phyloP scores from a whole-genome alignment of 2,329 filamentous ascomycete genomes.

The Exophiala viscosa region DNA sequence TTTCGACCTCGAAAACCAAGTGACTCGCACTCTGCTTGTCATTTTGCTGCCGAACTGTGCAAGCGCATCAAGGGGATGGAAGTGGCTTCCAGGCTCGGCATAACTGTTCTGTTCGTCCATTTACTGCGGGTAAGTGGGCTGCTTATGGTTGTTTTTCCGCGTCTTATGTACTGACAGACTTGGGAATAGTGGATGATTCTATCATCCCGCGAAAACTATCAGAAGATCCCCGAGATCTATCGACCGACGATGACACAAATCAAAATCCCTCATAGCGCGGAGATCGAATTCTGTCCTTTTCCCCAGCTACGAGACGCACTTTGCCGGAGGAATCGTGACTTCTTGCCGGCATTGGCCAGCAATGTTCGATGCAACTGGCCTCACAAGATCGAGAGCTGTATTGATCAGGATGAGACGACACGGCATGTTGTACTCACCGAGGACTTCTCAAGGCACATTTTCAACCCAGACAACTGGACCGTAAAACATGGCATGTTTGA shows the following conservation, averaged over 20 bases:
- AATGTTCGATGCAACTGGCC: slow-evolving; percentile 11
- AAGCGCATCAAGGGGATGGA: slow-evolving; percentile 3
- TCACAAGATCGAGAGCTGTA: background rate
- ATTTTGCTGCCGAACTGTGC: slow-evolving; percentile 7
- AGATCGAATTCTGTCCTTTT: slow-evolving; percentile 10
- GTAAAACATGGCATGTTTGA: background rate
- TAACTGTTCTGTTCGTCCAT: slow-evolving; percentile 4
- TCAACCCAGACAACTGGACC: slow-evolving; percentile 3
- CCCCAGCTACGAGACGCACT: slow-evolving; percentile 7
- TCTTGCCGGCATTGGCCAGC: slow-evolving; percentile 1
- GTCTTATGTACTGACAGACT: background rate
- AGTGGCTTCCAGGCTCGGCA: background rate
- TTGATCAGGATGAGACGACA: background rate
- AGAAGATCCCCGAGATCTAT: slow-evolving; percentile 4
- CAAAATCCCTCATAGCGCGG: slow-evolving; percentile 4
- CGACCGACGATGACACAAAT: slow-evolving; percentile 4
- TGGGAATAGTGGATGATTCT: slow-evolving; percentile 8
- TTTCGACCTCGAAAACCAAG: slow-evolving; percentile 2
- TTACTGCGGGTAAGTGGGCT: slow-evolving; percentile 4
- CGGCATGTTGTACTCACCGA: slow-evolving; percentile 2
- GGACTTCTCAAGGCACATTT: slow-evolving; percentile 1
- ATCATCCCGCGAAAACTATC: slow-evolving; percentile 4
- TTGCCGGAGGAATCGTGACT: slow-evolving; percentile 3
- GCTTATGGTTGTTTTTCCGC: background rate
- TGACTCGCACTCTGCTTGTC: slow-evolving; percentile 8